These are phyloP conservation scores for barley (Hordeum vulgare) DNA, from an alignment of 176 grass and related monocot species.

Conservation along the genomic window DNA sequence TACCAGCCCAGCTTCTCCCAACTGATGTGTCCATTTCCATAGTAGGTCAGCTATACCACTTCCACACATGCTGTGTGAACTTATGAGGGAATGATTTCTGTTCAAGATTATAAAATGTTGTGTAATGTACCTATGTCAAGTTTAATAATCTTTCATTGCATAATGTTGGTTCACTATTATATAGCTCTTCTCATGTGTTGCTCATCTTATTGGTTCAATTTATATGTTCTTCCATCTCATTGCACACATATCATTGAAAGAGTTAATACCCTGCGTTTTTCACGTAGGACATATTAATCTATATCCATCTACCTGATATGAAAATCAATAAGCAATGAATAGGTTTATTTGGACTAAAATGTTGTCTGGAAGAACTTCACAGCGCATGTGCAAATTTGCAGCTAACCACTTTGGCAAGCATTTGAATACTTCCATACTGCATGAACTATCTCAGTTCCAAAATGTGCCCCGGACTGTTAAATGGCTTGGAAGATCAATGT, in stretches of 20 bases:
- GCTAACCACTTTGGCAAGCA: background rate
- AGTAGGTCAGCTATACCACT: background rate
- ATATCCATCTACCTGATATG: background rate
- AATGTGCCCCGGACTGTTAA: background rate
- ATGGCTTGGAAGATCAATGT: background rate
- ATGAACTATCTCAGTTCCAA: background rate
- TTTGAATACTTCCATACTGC: background rate
- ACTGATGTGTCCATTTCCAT: background rate
- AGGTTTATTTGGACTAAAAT: background rate
- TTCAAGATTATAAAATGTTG: background rate
- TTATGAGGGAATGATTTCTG: background rate
- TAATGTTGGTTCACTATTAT: background rate
- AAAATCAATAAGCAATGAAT: background rate
- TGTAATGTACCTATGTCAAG: background rate
- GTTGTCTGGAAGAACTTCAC: background rate
- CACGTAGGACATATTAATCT: background rate
- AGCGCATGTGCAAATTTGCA: background rate
- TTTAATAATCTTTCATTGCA: background rate
- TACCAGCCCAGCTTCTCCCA: slow-evolving; percentile 1
- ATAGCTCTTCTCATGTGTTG: background rate
- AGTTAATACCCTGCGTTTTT: background rate
- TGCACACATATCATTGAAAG: background rate
- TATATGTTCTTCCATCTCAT: background rate
- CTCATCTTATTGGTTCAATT: background rate
- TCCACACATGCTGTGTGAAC: background rate